phyloP scores from a whole-genome alignment of 2,329 filamentous ascomycete genomes.

The Fusarium veterinarium region DNA sequence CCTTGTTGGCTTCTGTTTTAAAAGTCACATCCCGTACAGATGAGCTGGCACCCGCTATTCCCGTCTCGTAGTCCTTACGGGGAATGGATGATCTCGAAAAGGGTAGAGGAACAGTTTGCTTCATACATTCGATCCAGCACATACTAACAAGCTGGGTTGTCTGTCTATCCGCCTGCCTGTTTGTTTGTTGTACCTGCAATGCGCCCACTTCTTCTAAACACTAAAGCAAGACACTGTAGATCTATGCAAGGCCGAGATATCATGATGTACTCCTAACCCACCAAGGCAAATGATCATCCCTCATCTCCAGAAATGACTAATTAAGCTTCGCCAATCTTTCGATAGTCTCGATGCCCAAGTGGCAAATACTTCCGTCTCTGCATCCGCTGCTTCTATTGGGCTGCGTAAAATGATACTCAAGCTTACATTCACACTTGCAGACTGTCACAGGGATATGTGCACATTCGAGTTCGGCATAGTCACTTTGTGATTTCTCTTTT shows the following conservation, averaged over 20 bases:
- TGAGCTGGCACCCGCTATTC: constrained; percentile 24
- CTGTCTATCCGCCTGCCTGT: background rate
- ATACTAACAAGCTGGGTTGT: background rate
- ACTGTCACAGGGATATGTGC: background rate
- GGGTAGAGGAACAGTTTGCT: background rate
- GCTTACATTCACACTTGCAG: background rate
- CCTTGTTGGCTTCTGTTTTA: constrained; percentile 9
- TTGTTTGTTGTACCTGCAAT: background rate
- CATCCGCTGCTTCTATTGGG: background rate
- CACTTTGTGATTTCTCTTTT: constrained; percentile 1
- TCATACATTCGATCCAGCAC: background rate
- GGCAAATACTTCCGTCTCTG: constrained; percentile 17
- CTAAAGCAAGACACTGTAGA: background rate
- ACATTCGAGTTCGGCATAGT: background rate
- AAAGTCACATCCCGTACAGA: constrained; percentile 6
- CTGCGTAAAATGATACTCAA: background rate
- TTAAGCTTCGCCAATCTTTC: constrained; percentile 27
- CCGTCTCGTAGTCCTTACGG: background rate
- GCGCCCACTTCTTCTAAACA: background rate
- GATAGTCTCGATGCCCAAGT: constrained; percentile 35
- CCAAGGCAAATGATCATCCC: constrained; percentile 12
- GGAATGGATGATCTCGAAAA: background rate
- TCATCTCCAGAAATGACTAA: constrained; percentile 5
- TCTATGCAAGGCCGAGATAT: constrained; percentile 9
- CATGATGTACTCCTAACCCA: background rate